Base-by-base conservation (phyloP, 2,329 filamentous ascomycete species). In the Ophiostoma montium region DNA sequence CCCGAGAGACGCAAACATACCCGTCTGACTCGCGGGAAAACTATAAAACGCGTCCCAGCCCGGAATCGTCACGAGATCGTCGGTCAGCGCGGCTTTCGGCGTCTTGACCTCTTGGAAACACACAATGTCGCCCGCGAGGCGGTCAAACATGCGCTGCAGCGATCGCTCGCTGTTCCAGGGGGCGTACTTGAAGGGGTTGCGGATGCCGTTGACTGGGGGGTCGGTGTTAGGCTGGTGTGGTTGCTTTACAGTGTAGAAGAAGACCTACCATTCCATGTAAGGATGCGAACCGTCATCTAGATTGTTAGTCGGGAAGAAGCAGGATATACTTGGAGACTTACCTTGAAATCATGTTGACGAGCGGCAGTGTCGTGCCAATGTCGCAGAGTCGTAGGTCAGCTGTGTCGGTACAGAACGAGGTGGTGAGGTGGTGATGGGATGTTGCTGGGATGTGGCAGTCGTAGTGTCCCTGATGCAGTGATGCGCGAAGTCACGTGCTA, bases 31-130 rank as follows among this genome's bases (percentile, higher is more conserved):
- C 61, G 82, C 87, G 0, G 92, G 92, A 21, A 98, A 70, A 62
- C 88, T 95, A 66, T 95, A 95, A 66, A 83, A 95, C 55, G 89
- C 89, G 62, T 98, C 92, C 90, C 90, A 98, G 12, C 92, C 92
- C 0, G 86, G 80, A 0, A 96, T 80, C 32, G 96, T 70, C 10
- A 96, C 89, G 87, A 96, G 96, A 58, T 96, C 92, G 71, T 96
- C 92, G 36, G 73, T 75, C 1, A 98, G 70, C 57, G 95, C 89
- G 62, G 95, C 95, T 50, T 84, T 76, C 61, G 96, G 92, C 36
- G 96, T 95, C 67, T 96, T 98, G 39, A 87, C 82, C 65, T 96
- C 92, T 64, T 98, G 92, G 70, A 96, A 88, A 51, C 95, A 75
- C 16, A 96, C 80, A 55, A 98, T 92, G 63, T 98, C 92, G 48